Evolutionary conservation across 192 early-diverging fungal species (phyloP).

Genomic region (Geosiphon pyriformis): DNA sequence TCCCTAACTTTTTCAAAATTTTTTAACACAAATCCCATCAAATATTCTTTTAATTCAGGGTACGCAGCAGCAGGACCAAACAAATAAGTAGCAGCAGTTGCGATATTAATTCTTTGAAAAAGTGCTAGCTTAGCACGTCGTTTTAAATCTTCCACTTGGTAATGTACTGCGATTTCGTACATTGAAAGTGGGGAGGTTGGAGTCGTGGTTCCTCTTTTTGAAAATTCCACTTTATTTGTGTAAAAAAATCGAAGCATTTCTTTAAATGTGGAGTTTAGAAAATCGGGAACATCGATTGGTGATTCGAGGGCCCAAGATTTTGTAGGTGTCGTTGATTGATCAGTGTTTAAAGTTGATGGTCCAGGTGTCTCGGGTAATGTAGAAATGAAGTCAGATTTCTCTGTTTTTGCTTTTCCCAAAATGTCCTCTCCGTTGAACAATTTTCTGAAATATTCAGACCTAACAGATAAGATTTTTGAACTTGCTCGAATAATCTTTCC

Average conservation of each 20-base stretch:
- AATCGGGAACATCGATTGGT: slow-evolving; percentile 3
- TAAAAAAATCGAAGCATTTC: slow-evolving; percentile 8
- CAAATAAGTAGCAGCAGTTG: background rate
- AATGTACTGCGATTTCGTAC: background rate
- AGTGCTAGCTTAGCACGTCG: background rate
- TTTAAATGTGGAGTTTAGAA: background rate
- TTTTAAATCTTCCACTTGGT: background rate
- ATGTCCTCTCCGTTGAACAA: too few species aligned
- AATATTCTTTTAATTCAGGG: background rate
- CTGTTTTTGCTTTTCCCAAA: background rate
- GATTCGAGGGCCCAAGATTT: background rate
- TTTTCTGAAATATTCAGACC: background rate
- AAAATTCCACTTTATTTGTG: slow-evolving; percentile 1
- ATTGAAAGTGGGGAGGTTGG: background rate
- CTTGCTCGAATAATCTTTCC: background rate
- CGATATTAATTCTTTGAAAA: background rate
- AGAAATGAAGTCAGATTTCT: background rate
- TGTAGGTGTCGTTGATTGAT: background rate
- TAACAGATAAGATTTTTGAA: background rate
- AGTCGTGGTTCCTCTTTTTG: background rate
- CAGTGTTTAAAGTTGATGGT: background rate
- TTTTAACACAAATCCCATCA: background rate
- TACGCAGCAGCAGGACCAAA: background rate
- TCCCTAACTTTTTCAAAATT: background rate
- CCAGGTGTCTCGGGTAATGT: background rate